Evolutionary conservation across 345 rosid species (phyloP), one percentile per base, ranked within the genome.

Genomic region (Litchi chinensis): DNA sequence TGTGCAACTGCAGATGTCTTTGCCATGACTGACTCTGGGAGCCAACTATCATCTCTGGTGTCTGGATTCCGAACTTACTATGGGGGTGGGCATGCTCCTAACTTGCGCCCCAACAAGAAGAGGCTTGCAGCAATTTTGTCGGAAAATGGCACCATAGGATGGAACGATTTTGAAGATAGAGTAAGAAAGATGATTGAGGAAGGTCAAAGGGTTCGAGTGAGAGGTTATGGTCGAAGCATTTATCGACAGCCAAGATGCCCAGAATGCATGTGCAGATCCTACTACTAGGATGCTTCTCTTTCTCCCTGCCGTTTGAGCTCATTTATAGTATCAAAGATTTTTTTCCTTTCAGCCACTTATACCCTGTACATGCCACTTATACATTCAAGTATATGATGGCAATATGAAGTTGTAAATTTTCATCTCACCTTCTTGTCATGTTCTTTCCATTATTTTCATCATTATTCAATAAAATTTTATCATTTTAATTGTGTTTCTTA

Each of bases 11-110:
- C 98, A 50, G 97, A 93, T 74, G 94, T 92, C 46, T 95, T 93
- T 82, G 93, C 98, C 50, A 90, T 93, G 97, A 95, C 97, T 10
- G 99, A 92, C 80, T 95, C 99, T 3, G 98, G 99, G 70, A 95
- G 97, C 86, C 99, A 95, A 78, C 68, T 95, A 74, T 90, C 98
- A 0, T 95, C 98, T n/a, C 79, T 93, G 59, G 99, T 92, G 18
- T 90, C 98, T 70, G 98, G 98, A 75, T 90, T 87, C 80, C 84
- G 97, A 76, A 90, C 94, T 44, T 95, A 95, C 88, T 91, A 89
- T 3, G 97, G 99, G 0, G 85, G 76, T 24, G 91, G 90, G 2
- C 86, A 77, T 2, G 89, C 99, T 18, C 96, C 98, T n/a, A 89
- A 85, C 16, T 64, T 95, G 86, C 86, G 94, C 56, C 99, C 98